phyloP scores from a whole-genome alignment of 2,329 filamentous ascomycete species.

The Sclerotinia trifoliorum region DNA sequence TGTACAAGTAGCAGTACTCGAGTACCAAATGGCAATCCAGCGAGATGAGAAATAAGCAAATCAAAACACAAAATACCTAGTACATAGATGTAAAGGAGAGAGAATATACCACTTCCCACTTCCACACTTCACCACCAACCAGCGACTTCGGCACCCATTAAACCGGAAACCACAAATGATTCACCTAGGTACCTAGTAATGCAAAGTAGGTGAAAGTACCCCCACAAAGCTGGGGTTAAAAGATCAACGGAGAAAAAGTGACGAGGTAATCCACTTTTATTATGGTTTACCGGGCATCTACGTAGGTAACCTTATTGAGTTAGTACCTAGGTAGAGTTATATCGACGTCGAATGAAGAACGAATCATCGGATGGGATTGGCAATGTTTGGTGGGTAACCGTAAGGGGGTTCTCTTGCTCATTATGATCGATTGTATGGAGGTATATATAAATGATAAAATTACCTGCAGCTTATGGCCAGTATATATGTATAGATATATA shows the following conservation, averaged over 20 bases:
- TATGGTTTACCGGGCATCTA: neutral
- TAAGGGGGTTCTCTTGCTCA: neutral
- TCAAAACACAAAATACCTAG: too few species aligned
- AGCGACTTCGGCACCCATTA: constrained; percentile 1
- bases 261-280: neutral
- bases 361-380: neutral
- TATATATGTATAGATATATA: too few species aligned
- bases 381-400: neutral
- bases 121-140: neutral
- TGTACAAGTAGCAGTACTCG: neutral
- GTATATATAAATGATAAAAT: too few species aligned
- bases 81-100: neutral
- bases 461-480: too few species aligned
- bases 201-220: neutral
- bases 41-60: neutral
- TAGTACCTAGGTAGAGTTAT: neutral
- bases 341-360: too few species aligned
- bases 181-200: too few species aligned
- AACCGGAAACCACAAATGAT: neutral
- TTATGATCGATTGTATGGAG: too few species aligned
- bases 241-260: neutral
- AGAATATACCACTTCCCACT: too few species aligned
- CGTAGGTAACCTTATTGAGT: too few species aligned
- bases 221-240: constrained; percentile 12
- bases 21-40: neutral